Conservation (phyloP, 331 rosid species). For the Quercus tomentella region DNA sequence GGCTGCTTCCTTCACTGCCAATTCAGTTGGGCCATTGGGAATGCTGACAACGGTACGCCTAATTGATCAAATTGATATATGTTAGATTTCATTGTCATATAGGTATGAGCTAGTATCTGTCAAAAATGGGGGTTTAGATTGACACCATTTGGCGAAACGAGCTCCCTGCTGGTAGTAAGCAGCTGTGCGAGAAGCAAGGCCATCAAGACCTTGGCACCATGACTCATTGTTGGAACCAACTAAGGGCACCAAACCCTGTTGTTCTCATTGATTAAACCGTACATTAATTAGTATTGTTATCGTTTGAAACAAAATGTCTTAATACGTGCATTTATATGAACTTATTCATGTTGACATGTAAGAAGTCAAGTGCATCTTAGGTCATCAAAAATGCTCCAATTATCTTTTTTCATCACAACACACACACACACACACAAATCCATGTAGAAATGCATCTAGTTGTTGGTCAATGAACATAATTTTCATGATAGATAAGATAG, state of each 20-base stretch:
- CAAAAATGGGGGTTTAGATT: background rate
- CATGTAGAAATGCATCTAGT: background rate
- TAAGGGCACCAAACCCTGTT: conserved; percentile 84
- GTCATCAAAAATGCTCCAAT: background rate
- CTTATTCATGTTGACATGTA: background rate
- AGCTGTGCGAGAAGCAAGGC: conserved; percentile 85
- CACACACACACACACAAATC: background rate
- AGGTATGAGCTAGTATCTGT: background rate
- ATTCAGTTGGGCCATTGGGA: conserved; percentile 96
- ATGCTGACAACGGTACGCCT: conserved; percentile 94
- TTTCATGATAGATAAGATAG: background rate
- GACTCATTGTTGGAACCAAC: conserved; percentile 81
- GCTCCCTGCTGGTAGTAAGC: conserved; percentile 90
- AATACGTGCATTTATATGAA: background rate
- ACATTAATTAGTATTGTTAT: background rate
- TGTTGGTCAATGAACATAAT: background rate
- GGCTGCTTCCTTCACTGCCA: conserved; percentile 98
- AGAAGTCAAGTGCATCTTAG: background rate
- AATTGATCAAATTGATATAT: conserved; percentile 2
- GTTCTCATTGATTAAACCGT: conserved; percentile 19
- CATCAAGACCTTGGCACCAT: conserved; percentile 98
- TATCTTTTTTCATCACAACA: background rate
- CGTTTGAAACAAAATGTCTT: background rate
- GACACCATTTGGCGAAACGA: conserved; percentile 84
- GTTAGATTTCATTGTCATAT: background rate